phyloP scores from a whole-genome alignment of 805 yeast species.

The Pichia phayaonensis region DNA sequence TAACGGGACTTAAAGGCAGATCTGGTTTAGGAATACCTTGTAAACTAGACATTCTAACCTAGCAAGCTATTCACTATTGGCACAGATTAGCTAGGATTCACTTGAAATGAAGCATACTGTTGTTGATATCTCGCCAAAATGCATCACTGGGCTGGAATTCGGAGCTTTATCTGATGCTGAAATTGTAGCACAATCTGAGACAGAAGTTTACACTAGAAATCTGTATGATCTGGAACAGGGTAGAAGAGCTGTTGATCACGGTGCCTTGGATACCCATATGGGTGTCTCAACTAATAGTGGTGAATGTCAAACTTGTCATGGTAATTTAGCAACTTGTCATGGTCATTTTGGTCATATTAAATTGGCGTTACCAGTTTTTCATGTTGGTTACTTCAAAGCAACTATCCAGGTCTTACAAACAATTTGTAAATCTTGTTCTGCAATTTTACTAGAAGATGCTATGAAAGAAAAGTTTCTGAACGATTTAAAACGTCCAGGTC shows the following conservation, averaged over 20 bases:
- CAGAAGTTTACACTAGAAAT: conserved; percentile 86
- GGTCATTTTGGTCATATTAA: conserved; percentile 97
- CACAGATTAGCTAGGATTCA: neutral
- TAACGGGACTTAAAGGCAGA: neutral
- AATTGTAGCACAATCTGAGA: conserved; percentile 88
- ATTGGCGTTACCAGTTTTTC: conserved; percentile 92
- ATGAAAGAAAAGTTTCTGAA: conserved; percentile 58
- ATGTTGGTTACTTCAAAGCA: conserved; percentile 93
- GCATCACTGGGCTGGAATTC: conserved; percentile 84
- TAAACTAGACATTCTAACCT: neutral
- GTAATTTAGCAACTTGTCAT: conserved; percentile 87
- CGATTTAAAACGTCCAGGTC: conserved; percentile 82
- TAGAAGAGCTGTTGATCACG: conserved; percentile 69
- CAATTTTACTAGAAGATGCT: conserved; percentile 64
- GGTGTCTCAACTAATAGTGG: conserved; percentile 85
- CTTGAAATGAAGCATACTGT: conserved; percentile 33
- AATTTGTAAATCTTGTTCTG: conserved; percentile 85
- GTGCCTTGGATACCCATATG: conserved; percentile 90
- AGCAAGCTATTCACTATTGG: neutral
- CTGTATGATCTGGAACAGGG: conserved; percentile 87
- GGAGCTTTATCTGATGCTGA: conserved; percentile 90
- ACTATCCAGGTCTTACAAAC: conserved; percentile 82
- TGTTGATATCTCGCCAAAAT: conserved; percentile 80
- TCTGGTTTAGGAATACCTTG: neutral
- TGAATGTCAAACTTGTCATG: conserved; percentile 88